Evolutionary conservation across 208 protist genomes (phyloP).

Genomic region (Histomonas meleagridis): DNA sequence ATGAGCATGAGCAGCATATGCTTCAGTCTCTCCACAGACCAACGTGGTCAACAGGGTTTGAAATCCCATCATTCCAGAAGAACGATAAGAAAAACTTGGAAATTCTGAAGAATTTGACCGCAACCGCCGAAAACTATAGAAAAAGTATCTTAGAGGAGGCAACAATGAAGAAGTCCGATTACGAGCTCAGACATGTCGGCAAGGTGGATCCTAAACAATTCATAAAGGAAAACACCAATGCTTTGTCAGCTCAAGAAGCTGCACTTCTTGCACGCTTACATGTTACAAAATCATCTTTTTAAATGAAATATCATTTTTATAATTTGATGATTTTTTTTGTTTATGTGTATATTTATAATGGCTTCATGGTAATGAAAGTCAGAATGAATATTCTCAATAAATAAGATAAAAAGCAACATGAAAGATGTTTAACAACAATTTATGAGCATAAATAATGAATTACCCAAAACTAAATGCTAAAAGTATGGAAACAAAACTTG

Average conservation of each 20-base stretch:
- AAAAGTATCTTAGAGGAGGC: not conserved
- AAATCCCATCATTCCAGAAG: not conserved
- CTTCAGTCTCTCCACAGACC: slow-evolving; percentile 52
- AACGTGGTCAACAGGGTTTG: not conserved
- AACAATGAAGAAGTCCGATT: not conserved
- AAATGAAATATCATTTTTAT: no score
- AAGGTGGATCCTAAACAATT: not conserved
- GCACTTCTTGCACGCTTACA: not conserved
- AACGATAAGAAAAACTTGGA: not conserved
- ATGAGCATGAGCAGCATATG: slow-evolving; percentile 95
- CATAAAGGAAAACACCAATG: not conserved
- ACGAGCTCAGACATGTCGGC: not conserved
- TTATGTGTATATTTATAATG: no score
- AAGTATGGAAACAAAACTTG: no score
- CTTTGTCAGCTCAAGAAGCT: not conserved
- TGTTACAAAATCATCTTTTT: not conserved
- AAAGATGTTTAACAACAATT: no score
- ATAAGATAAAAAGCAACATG: no score
- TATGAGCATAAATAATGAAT: no score
- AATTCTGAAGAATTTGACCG: not conserved
- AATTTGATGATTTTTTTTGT: no score
- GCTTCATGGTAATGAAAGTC: no score
- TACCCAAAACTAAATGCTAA: no score
- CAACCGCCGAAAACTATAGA: not conserved
- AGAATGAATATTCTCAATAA: no score